Evolutionary conservation across 1,284 basidiomycete species (phyloP).

Genomic region (Microbotryum scabiosae): DNA sequence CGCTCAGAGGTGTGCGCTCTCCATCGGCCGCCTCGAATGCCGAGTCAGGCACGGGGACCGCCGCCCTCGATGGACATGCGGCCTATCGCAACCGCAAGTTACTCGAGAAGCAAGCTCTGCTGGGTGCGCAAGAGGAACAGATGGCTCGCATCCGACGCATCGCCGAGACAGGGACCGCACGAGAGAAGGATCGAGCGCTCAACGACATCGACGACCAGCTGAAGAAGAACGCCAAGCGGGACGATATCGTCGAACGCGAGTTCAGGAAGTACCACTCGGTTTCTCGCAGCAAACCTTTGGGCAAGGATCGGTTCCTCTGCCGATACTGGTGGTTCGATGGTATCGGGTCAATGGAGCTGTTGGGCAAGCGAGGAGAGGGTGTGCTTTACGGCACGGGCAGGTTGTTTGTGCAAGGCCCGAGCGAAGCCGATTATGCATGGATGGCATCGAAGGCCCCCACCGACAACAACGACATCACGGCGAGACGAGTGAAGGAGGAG

Average conservation of each 20-base stretch:
- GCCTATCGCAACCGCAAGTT: conserved; percentile 5
- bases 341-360: conserved; percentile 68
- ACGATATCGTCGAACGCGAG: conserved; percentile 84
- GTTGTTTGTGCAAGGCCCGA: conserved; percentile 64
- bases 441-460: conserved; percentile 8
- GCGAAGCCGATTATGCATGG: conserved; percentile 47
- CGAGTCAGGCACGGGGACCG: conserved; percentile 16
- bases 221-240: conserved; percentile 28
- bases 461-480: conserved; percentile 39
- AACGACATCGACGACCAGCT: conserved; percentile 16
- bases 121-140: conserved; percentile 43
- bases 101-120: conserved; percentile 52
- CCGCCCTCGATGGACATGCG: conserved; percentile 10
- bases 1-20: neutral
- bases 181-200: conserved; percentile 48
- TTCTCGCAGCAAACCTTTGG: conserved; percentile 76
- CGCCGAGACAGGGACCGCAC: conserved; percentile 35
- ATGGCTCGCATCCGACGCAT: conserved; percentile 25
- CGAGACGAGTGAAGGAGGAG: conserved; percentile 47
- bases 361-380: conserved; percentile 51
- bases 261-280: conserved; percentile 78
- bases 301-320: conserved; percentile 86
- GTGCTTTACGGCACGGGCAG: conserved; percentile 74
- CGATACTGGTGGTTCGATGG: conserved; percentile 99
- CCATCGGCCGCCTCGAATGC: conserved; percentile 10